Conservation (phyloP, 148 eudicot species). For the Heliamphora exappendiculata region DNA sequence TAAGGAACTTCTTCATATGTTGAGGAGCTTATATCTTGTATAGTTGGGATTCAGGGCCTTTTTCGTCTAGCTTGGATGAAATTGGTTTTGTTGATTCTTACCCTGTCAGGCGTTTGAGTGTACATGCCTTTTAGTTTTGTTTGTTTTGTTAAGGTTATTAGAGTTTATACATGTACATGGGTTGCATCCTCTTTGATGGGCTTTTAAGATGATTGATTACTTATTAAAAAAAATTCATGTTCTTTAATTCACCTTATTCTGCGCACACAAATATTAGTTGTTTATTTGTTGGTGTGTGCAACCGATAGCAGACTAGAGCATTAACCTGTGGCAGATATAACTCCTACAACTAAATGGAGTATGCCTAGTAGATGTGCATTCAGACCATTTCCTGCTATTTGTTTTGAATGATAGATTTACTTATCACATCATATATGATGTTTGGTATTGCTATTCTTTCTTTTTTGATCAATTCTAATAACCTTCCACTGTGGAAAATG, state of each 20-base stretch:
- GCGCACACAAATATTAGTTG: background rate
- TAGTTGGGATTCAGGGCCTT: too few species aligned
- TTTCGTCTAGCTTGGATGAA: too few species aligned
- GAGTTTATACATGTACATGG: too few species aligned
- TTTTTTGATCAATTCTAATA: background rate
- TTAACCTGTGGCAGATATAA: background rate
- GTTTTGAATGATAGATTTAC: background rate
- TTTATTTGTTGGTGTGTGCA: slow-evolving; percentile 1
- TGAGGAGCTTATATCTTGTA: too few species aligned
- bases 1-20: too few species aligned
- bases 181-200: too few species aligned
- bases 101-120: too few species aligned
- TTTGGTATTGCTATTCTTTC: background rate
- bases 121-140: too few species aligned
- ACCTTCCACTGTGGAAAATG: background rate
- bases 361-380: background rate
- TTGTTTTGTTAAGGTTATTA: too few species aligned
- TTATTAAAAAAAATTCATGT: background rate
- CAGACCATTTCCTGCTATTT: background rate
- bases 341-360: background rate
- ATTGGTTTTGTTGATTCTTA: too few species aligned
- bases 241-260: background rate
- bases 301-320: background rate
- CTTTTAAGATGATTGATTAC: too few species aligned
- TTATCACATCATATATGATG: background rate